Evolutionary conservation across 2,329 filamentous ascomycete species (phyloP).

Genomic region (Fusarium graminum): DNA sequence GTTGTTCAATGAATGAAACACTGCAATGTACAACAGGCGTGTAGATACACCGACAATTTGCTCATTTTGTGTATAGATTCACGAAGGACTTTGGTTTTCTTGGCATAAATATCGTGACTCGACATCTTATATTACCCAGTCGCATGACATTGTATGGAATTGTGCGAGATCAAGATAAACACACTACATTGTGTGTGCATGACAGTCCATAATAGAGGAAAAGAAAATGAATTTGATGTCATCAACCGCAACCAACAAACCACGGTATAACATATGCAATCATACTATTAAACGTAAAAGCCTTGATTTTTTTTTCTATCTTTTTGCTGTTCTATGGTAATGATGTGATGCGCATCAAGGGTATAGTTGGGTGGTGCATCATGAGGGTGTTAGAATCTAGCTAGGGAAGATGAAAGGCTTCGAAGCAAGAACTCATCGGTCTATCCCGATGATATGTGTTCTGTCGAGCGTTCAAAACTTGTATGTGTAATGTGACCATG

Average conservation of each 20-base stretch:
- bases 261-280: not conserved
- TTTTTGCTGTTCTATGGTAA: conserved; percentile 33
- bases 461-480: conserved; percentile 20
- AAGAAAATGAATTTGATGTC: no score
- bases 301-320: conserved; percentile 28
- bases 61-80: no score
- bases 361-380: conserved; percentile 50
- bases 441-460: conserved; percentile 34
- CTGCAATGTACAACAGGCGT: no score
- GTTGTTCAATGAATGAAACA: not conserved
- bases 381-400: conserved; percentile 27
- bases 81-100: no score
- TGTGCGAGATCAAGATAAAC: no score
- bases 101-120: no score
- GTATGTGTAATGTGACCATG: conserved; percentile 17
- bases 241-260: not conserved
- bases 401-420: conserved; percentile 34
- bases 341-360: conserved; percentile 52
- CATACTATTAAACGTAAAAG: conserved; percentile 3
- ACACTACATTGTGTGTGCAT: no score
- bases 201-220: no score
- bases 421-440: conserved; percentile 26
- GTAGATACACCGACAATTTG: no score
- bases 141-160: no score
- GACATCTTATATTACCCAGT: no score